phyloP scores from a whole-genome alignment of 2,329 filamentous ascomycete genomes.

The Aschersonia sp. region DNA sequence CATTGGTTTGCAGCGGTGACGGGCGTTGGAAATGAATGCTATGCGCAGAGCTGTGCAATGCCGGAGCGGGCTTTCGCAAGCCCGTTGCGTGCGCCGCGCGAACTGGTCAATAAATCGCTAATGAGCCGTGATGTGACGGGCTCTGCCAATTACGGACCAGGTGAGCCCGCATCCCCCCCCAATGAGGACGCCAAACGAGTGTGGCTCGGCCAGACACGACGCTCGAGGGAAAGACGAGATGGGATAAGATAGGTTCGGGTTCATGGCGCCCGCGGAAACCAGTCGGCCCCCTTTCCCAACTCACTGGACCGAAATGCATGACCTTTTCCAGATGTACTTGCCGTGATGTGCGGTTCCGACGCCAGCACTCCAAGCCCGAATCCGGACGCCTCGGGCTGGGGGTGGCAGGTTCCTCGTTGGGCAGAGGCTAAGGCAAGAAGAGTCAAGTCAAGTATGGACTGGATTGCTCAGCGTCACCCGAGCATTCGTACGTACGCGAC shows the following conservation, averaged over 20 bases:
- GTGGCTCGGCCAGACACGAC: background rate
- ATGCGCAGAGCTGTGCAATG: background rate
- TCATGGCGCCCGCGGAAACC: background rate
- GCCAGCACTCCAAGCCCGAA: background rate
- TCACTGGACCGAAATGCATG: background rate
- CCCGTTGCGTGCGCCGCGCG: background rate
- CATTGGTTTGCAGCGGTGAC: background rate
- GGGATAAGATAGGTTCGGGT: background rate
- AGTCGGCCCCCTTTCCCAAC: background rate
- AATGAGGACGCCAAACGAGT: background rate
- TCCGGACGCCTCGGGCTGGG: conserved; percentile 2
- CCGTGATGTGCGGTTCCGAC: background rate
- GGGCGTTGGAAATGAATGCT: background rate
- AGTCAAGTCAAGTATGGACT: too few relatives aligned
- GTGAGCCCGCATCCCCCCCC: too few relatives aligned
- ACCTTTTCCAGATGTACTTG: background rate
- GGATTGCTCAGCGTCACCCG: background rate
- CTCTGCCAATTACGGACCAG: too few relatives aligned
- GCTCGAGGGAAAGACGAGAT: background rate
- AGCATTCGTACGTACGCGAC: background rate
- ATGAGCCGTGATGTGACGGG: too few relatives aligned
- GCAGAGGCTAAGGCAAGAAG: background rate
- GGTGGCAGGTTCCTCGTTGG: background rate
- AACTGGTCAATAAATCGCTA: too few relatives aligned
- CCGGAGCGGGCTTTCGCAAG: background rate